Evolutionary conservation across 768 basidiomycete species (phyloP), one percentile per base, ranked within the genome.

Genomic region (Mycena vulgaris): DNA sequence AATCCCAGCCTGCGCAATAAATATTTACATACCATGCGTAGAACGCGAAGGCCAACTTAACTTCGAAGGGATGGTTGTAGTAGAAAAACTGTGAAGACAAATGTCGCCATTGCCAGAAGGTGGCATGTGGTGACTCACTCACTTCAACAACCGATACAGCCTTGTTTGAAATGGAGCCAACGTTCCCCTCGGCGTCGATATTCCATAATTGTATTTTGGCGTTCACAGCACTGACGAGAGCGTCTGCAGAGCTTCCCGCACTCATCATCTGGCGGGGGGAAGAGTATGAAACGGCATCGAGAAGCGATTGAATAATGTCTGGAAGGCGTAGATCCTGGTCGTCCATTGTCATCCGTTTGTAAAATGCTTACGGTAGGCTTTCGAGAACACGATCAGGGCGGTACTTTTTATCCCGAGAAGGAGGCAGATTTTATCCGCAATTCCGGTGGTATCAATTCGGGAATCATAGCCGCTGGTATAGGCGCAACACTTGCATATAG

Each of bases 231-330:
- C 9, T 27, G 2, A 23, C 14, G 3, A 57, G 35, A 5, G 35
- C 33, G 14, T 57, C 55, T 6, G 35, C 8, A 8, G 55, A 57
- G 55, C 37, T 39, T n/a, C 6, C 55, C 1, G 35, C 33, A 28
- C 55, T 23, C 55, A 39, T 57, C 55, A 57, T 57, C 25, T 23
- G 23, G 6, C 55, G 55, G n/a, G 33, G 55, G 14, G 55, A 57
- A 1, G 14, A 2, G 35, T 57, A 39, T 28, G 56, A 48, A 16
- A 48, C 25, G 23, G 47, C 5, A 27, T 48, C 25, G 23, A 48
- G 47, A 9, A 48, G 47, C 47, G 47, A 48, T 27, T 48, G 47
- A 19, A 48, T 48, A 17, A 48, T 40, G 10, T 40, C 39, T 19
- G 39, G 16, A 40, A 40, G 39, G 4, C 39, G 17, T 17, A 11